Percentiles rank a stretch among this genome's conserved stretches.
These are phyloP conservation scores for Pterocarpus santalinus DNA, from an alignment of 306 rosid genomes.

Conservation along the genomic window DNA sequence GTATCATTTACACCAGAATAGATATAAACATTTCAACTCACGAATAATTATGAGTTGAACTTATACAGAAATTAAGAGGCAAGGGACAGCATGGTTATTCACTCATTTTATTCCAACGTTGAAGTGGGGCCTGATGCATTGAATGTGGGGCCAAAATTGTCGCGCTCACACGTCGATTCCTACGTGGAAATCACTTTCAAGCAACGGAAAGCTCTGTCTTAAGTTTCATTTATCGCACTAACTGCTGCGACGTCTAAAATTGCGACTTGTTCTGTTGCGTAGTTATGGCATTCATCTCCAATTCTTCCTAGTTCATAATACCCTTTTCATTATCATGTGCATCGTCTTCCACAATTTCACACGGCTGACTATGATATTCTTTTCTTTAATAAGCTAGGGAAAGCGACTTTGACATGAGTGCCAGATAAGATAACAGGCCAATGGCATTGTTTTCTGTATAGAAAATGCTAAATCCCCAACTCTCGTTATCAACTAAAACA, in stretches of 20 bases:
- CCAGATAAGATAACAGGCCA: neutral
- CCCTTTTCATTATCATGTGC: slow-evolving; percentile 8
- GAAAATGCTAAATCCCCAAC: neutral
- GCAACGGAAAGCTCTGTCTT: slow-evolving; percentile 36
- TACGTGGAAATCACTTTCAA: slow-evolving; percentile 62
- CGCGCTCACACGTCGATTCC: slow-evolving; percentile 49
- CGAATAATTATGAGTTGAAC: slow-evolving; percentile 19
- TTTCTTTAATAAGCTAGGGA: slow-evolving; percentile 5
- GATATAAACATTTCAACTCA: neutral
- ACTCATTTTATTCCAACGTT: too few relatives aligned
- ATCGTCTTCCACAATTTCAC: slow-evolving; percentile 4
- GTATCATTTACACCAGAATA: too few relatives aligned
- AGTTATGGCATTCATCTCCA: neutral
- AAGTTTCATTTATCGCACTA: neutral
- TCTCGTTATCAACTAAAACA: slow-evolving; percentile 14
- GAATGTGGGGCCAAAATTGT: slow-evolving; percentile 42
- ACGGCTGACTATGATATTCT: neutral
- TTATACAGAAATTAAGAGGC: neutral
- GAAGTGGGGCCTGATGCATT: neutral
- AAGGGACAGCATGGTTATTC: neutral
- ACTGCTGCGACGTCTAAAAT: neutral
- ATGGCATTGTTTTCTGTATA: neutral
- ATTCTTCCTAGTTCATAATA: neutral
- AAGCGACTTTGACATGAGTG: slow-evolving; percentile 35
- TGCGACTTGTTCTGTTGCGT: neutral